Conservation (phyloP, 2,329 filamentous ascomycete genomes). For the Alternaria panax region DNA sequence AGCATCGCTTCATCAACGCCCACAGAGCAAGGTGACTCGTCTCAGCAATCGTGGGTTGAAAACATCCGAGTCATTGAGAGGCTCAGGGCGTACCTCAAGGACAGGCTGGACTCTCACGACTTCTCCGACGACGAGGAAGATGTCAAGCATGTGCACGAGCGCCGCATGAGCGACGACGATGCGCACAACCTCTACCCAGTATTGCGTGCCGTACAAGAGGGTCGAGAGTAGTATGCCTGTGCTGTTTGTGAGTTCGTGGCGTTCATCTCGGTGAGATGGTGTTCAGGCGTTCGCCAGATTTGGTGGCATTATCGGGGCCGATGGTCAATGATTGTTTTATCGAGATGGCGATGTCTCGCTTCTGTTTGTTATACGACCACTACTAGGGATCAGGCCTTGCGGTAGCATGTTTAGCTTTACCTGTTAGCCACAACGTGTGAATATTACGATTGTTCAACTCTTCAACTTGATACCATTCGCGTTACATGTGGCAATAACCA, state of each 20-base stretch:
- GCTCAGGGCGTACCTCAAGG: slow-evolving; percentile 64
- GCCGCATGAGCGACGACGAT: slow-evolving; percentile 49
- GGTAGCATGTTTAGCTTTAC: slow-evolving; percentile 13
- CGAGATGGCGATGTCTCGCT: slow-evolving; percentile 16
- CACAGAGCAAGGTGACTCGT: slow-evolving; percentile 44
- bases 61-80: slow-evolving; percentile 70
- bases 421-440: slow-evolving; percentile 18
- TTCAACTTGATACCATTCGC: neutral
- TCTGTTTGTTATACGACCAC: slow-evolving; percentile 15
- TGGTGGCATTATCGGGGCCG: slow-evolving; percentile 5
- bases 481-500: neutral
- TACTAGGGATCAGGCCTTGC: slow-evolving; percentile 16
- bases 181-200: slow-evolving; percentile 52
- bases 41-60: slow-evolving; percentile 66
- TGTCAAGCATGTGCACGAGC: slow-evolving; percentile 36
- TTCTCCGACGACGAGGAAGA: slow-evolving; percentile 47
- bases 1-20: slow-evolving; percentile 47
- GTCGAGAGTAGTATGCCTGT: slow-evolving; percentile 39
- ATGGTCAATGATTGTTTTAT: slow-evolving; percentile 13
- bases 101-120: slow-evolving; percentile 62
- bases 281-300: slow-evolving; percentile 21
- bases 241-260: slow-evolving; percentile 12
- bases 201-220: slow-evolving; percentile 51
- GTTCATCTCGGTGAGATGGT: slow-evolving; percentile 19
- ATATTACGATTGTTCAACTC: slow-evolving; percentile 22